Percentiles rank a stretch among this genome's conserved stretches.
These are phyloP conservation scores for Globisporangium paddicum DNA, from an alignment of 352 stramenopile genomes.

Conservation along the genomic window DNA sequence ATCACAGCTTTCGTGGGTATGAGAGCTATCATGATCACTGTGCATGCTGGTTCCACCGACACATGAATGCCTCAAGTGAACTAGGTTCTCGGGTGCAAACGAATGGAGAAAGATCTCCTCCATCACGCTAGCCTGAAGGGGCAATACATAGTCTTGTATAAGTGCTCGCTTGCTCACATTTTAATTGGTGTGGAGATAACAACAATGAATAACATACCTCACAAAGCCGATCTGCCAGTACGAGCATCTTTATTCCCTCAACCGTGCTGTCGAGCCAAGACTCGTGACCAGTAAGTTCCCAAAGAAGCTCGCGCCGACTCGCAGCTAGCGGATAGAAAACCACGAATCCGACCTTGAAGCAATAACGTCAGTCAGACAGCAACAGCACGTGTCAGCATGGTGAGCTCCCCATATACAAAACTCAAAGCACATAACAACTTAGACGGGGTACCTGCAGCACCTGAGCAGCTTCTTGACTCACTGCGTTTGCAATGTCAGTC, in stretches of 20 bases:
- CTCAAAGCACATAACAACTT: background rate
- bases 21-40: background rate
- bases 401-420: background rate
- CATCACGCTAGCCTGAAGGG: constrained; percentile 19
- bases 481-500: background rate
- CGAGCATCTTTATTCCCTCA: constrained; percentile 14
- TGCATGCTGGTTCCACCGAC: background rate
- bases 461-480: constrained; percentile 34
- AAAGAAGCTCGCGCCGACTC: constrained; percentile 16
- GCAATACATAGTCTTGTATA: background rate
- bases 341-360: constrained; percentile 52
- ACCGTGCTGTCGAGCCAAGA: background rate
- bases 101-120: constrained; percentile 17
- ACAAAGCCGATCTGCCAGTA: constrained; percentile 22
- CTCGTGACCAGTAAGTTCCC: constrained; percentile 12
- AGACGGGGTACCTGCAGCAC: constrained; percentile 31
- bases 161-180: background rate
- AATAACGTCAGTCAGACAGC: too few relatives aligned
- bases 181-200: background rate
- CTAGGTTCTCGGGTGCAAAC: constrained; percentile 1
- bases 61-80: background rate
- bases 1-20: background rate
- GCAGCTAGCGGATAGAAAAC: constrained; percentile 35
- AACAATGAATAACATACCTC: constrained; percentile 13
- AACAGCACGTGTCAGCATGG: background rate